These are phyloP conservation scores for Colletotrichum sp. DNA, from an alignment of 2,329 filamentous ascomycete genomes.

Conservation along the genomic window DNA sequence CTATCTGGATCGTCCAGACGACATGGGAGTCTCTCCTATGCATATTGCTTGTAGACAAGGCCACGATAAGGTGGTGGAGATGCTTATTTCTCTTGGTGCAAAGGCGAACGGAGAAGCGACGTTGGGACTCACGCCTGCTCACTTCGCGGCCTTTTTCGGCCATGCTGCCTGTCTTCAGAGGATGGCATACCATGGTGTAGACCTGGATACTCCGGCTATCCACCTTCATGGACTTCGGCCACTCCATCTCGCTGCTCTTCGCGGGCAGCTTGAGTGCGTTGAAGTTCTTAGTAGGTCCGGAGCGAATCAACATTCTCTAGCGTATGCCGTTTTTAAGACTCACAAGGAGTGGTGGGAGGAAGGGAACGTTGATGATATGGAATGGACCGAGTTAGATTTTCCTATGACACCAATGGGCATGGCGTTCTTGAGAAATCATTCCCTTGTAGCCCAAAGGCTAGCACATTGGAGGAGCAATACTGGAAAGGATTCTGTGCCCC, in stretches of 20 bases:
- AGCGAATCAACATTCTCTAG: neutral
- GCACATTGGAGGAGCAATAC: neutral
- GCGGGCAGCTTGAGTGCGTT: neutral
- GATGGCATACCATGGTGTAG: neutral
- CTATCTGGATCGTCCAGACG: neutral
- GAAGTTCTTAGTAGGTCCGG: neutral
- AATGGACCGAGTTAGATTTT: neutral
- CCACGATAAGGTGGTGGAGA: neutral
- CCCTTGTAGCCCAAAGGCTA: neutral
- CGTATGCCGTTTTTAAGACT: neutral
- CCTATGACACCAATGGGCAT: neutral
- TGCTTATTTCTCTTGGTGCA: neutral
- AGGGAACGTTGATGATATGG: neutral
- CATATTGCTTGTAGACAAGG: neutral
- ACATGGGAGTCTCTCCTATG: neutral
- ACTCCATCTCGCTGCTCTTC: neutral
- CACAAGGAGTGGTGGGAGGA: neutral
- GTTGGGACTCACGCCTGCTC: neutral
- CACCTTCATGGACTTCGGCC: neutral
- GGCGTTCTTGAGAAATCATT: neutral
- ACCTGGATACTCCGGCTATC: neutral
- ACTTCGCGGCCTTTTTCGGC: neutral
- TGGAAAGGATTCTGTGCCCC: neutral
- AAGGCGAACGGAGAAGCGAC: fast-evolving
- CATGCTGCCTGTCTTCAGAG: neutral